phyloP scores from a whole-genome alignment of 2,329 filamentous ascomycete species.

The Zymoseptoria crescenta region DNA sequence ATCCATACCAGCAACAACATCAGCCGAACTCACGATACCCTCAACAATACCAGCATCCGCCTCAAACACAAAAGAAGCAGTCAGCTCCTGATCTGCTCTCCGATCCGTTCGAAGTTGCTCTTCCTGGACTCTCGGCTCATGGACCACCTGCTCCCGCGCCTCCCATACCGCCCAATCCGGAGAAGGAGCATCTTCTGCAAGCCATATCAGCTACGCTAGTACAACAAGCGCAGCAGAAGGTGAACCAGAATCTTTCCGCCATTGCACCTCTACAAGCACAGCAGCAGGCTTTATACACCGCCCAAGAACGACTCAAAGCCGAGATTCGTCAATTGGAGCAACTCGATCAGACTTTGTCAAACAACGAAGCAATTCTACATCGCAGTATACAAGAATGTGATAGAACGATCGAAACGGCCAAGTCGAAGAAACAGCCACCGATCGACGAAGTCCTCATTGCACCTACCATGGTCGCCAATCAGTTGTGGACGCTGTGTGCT shows the following conservation, averaged over 20 bases:
- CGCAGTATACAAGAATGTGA: conserved; percentile 74
- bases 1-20: conserved; percentile 10
- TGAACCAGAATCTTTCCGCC: conserved; percentile 64
- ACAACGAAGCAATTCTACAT: conserved; percentile 71
- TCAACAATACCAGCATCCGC: conserved; percentile 9
- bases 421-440: conserved; percentile 59
- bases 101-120: conserved; percentile 53
- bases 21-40: conserved; percentile 3
- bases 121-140: conserved; percentile 44
- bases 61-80: conserved; percentile 24
- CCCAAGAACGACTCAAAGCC: conserved; percentile 60
- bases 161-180: conserved; percentile 88
- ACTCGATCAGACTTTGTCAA: conserved; percentile 61
- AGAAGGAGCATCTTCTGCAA: conserved; percentile 79
- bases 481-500: conserved; percentile 80
- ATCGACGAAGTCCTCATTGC: conserved; percentile 92
- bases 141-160: conserved; percentile 54
- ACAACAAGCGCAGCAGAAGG: conserved; percentile 59
- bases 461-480: conserved; percentile 84
- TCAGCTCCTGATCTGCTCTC: conserved; percentile 51
- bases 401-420: conserved; percentile 64
- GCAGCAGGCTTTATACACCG: conserved; percentile 63
- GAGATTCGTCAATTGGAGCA: conserved; percentile 66
- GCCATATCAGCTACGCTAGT: conserved; percentile 66
- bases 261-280: conserved; percentile 72